A percentile compares a stretch with the other conserved stretches of the same genome.
Evolutionary conservation across 768 basidiomycete genomes (phyloP).

Genomic region (Cystobasidium onofrii): DNA sequence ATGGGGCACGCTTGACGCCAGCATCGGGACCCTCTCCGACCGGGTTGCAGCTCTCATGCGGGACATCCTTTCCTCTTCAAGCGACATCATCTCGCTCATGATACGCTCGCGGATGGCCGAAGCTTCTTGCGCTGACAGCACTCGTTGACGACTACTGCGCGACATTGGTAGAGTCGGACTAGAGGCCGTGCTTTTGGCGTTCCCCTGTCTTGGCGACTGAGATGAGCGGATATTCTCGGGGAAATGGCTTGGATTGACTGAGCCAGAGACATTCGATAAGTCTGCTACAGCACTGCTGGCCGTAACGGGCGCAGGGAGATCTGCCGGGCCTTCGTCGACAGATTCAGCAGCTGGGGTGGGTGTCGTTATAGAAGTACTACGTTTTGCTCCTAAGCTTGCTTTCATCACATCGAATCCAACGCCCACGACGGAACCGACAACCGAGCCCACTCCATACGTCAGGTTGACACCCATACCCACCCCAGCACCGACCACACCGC

Average conservation of each 20-base stretch:
- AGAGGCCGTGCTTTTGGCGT: background rate
- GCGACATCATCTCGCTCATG: conserved; percentile 94
- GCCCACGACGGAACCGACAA: conserved; percentile 39
- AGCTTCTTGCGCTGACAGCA: conserved; percentile 70
- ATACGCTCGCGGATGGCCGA: conserved; percentile 85
- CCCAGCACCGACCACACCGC: conserved; percentile 40
- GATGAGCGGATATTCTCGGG: conserved; percentile 33
- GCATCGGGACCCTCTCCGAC: conserved; percentile 12
- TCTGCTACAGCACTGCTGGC: conserved; percentile 35
- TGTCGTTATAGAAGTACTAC: background rate
- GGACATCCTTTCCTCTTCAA: conserved; percentile 94
- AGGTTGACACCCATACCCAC: conserved; percentile 40
- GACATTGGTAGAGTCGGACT: background rate
- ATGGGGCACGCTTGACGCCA: background rate
- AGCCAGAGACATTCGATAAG: conserved; percentile 34
- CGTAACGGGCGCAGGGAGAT: conserved; percentile 33
- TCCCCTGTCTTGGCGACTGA: background rate
- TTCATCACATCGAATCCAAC: conserved; percentile 45
- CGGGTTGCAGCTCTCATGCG: conserved; percentile 46
- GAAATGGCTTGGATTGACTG: conserved; percentile 29
- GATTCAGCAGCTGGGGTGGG: background rate
- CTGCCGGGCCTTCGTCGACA: conserved; percentile 35
- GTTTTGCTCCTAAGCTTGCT: conserved; percentile 49
- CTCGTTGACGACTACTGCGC: conserved; percentile 28
- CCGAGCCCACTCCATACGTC: conserved; percentile 38